Evolutionary conservation across 73 alveolate species (phyloP).

Genomic region (Tetrahymena elliotti): DNA sequence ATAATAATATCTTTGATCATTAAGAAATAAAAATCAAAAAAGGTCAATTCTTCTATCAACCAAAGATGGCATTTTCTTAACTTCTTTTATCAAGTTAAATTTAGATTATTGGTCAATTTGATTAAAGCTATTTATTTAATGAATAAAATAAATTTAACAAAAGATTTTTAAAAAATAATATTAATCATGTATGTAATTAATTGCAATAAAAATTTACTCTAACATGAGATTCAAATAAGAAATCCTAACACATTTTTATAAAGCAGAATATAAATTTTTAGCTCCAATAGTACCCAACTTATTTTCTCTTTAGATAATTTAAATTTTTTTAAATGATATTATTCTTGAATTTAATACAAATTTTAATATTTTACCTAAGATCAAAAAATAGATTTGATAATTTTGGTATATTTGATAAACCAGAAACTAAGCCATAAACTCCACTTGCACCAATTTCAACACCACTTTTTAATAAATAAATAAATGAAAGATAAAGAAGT

Average conservation of each 20-base stretch:
- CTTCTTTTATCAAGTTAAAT: neutral
- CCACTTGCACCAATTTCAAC: neutral
- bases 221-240: neutral
- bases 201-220: neutral
- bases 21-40: neutral
- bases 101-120: neutral
- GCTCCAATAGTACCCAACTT: neutral
- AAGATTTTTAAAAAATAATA: too few relatives aligned
- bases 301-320: too few relatives aligned
- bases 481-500: too few relatives aligned
- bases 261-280: neutral
- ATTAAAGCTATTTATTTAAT: neutral
- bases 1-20: too few relatives aligned
- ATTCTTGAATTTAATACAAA: too few relatives aligned
- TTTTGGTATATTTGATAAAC: neutral
- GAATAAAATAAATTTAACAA: too few relatives aligned
- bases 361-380: neutral
- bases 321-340: too few relatives aligned
- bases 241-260: neutral
- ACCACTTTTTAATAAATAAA: neutral
- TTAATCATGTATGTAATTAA: too few relatives aligned
- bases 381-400: neutral
- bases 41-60: neutral
- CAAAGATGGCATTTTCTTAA: too few relatives aligned
- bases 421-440: neutral